Evolutionary conservation across 306 rosid species (phyloP), one percentile per base, ranked within the genome.

Genomic region (Glycine latifolia): DNA sequence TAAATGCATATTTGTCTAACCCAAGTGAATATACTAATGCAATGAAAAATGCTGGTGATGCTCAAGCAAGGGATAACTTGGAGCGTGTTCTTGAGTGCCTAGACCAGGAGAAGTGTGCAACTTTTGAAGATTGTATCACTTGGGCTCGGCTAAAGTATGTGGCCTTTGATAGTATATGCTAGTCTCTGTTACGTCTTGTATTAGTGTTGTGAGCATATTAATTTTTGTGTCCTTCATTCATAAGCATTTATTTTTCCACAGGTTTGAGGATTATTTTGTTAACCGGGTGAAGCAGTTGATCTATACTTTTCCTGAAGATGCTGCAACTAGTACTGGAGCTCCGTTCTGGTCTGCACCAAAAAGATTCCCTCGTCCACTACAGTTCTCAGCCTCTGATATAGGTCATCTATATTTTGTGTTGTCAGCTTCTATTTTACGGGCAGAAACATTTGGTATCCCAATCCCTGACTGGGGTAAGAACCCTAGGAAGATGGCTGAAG

Each of bases 331-430:
- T 72, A 94, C 89, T 46, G 98, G 98, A 54, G 87, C 90, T 71
- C 92, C 91, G n/a, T 94, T 94, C 84, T 94, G 98, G 98, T 94
- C 98, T 39, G 98, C 98, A 16, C 98, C 98, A 7, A 94, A 94
- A 85, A 87, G 98, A 75, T 94, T 91, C 79, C 98, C 98, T 59
- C 97, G 20, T 50, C 92, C 98, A 1, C 84, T 91, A 16, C 90
- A 81, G 89, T 91, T 94, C 77, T 91, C 97, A 68, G 4, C 88
- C 37, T 73, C 88, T 75, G 98, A 94, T 85, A 67, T 73, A 0
- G 89, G 92, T 61, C 90, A 91, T 83, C 88, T 90, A 50, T 86
- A 89, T 55, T 90, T 85, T 90, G 87, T 89, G 53, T 81, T 85
- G 89, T 87, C 97, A 50, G 93, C 91, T 37, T 70, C 94, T 39